These are phyloP conservation scores for Colletotrichum tropicicola DNA, from an alignment of 2,329 filamentous ascomycete species.

Conservation along the genomic window DNA sequence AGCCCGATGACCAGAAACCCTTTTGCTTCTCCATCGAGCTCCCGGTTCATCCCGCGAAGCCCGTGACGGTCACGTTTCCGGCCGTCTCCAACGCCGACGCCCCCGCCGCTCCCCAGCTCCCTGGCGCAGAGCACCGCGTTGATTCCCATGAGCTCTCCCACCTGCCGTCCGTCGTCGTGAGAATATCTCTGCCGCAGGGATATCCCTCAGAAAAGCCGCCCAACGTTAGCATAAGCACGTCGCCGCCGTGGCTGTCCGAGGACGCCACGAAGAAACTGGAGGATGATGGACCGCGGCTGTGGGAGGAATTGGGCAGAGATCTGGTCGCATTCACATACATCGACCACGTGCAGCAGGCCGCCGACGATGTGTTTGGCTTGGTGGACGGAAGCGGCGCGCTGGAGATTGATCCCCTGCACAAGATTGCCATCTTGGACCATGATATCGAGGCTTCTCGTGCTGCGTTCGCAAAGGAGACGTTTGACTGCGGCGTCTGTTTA, in stretches of 20 bases:
- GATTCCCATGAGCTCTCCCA: slow-evolving; percentile 63
- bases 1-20: slow-evolving; percentile 49
- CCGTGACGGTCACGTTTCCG: slow-evolving; percentile 67
- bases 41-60: slow-evolving; percentile 62
- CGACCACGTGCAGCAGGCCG: slow-evolving; percentile 67
- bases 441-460: slow-evolving; percentile 78
- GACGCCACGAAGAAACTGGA: slow-evolving; percentile 59
- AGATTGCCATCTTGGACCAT: slow-evolving; percentile 79
- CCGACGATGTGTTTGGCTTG: slow-evolving; percentile 69
- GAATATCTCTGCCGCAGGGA: slow-evolving; percentile 62
- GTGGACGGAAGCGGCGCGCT: slow-evolving; percentile 57
- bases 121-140: slow-evolving; percentile 29
- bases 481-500: slow-evolving; percentile 87
- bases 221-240: slow-evolving; percentile 58
- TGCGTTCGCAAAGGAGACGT: slow-evolving; percentile 84
- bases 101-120: slow-evolving; percentile 22
- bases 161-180: slow-evolving; percentile 65
- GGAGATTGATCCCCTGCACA: slow-evolving; percentile 63
- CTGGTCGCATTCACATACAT: slow-evolving; percentile 71
- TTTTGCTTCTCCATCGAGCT: slow-evolving; percentile 65
- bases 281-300: slow-evolving; percentile 59
- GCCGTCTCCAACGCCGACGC: slow-evolving; percentile 43
- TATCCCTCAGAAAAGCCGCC: slow-evolving; percentile 67
- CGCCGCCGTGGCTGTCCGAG: slow-evolving; percentile 65
- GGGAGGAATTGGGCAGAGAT: slow-evolving; percentile 69